Evolutionary conservation across 2,329 filamentous ascomycete genomes (phyloP), one percentile per base, ranked within the genome.

Genomic region (Byssothecium circinans): DNA sequence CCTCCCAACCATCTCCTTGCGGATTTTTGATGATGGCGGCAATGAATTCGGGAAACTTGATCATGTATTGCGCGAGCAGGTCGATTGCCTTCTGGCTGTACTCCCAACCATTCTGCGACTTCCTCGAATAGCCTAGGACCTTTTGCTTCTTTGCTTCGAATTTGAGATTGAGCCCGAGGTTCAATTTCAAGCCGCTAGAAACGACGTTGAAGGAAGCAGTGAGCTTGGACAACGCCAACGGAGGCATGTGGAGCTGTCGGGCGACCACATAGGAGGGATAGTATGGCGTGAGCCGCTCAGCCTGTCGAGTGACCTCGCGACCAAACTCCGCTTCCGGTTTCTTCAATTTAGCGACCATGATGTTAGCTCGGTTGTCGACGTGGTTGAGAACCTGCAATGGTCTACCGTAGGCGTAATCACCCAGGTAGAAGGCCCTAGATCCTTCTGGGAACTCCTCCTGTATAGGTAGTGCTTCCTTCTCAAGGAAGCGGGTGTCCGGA

Each of bases 121-220:
- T 94, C 60, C 91, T 87, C 19, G 92, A 96, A 71, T 96, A 99
- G 0, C 94, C 94, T 25, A 99, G 75, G 6, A 99, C 94, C 75
- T 99, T 99, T 60, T 91, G 81, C 73, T 96, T 96, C 74, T 89
- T 92, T 2, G 84, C 89, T 68, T 99, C 94, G 50, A 99, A 99
- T 70, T 99, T 99, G 57, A 99, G 80, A 64, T 99, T 99, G 52
- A 99, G 78, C 0, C 94, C 94, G 19, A 99, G 77, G 62, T 99
- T 99, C 53, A 96, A 80, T 60, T 89, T 88, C 49, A 91, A 78
- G 20, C 88, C 90, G 47, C 89, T 89, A 3, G 92, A 84, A 15
- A 84, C 83, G 47, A 99, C 88, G 45, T 86, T 88, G 70, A 95
- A 97, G 0, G 92, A 91, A 1, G 94, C 95, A 0, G 94, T 97